Conservation (phyloP, 73 alveolate species). For the Paramecium caudatum region DNA sequence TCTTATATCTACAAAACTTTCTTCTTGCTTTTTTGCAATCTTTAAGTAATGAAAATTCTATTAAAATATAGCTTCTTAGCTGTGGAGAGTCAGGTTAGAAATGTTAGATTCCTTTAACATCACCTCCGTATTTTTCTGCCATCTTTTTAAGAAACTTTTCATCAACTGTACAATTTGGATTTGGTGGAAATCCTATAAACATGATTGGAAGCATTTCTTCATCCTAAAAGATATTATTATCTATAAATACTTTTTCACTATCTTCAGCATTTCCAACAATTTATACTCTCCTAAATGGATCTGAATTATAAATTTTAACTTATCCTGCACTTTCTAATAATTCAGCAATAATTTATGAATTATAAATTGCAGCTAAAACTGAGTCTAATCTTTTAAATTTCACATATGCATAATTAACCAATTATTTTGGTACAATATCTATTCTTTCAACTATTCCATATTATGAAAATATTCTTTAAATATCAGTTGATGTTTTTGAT, state of each 20-base stretch:
- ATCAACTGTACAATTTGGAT: neutral
- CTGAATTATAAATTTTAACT: slow-evolving; percentile 55
- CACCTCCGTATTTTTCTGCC: slow-evolving; percentile 65
- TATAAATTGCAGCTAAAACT: slow-evolving; percentile 1
- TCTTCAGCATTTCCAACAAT: slow-evolving; percentile 69
- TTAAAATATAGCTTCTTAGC: slow-evolving; percentile 25
- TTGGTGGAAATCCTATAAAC: slow-evolving; percentile 62
- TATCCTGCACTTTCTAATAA: slow-evolving; percentile 49
- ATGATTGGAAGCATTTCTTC: slow-evolving; percentile 61
- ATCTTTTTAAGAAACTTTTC: slow-evolving; percentile 33
- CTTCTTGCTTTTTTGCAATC: slow-evolving; percentile 69
- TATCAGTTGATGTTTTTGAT: slow-evolving; percentile 1
- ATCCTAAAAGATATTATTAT: neutral
- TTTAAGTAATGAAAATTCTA: neutral
- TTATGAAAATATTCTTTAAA: slow-evolving; percentile 38
- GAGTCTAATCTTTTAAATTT: slow-evolving; percentile 54
- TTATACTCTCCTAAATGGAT: slow-evolving; percentile 61
- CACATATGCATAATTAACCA: slow-evolving; percentile 58
- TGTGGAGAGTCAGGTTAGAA: slow-evolving; percentile 42
- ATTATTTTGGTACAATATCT: slow-evolving; percentile 42
- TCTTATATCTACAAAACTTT: slow-evolving; percentile 62
- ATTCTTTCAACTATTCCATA: slow-evolving; percentile 63
- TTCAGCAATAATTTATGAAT: slow-evolving; percentile 7
- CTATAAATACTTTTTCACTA: slow-evolving; percentile 1
- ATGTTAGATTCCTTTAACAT: slow-evolving; percentile 28